Conservation (phyloP, 306 rosid genomes). For the Nissolia schottii region DNA sequence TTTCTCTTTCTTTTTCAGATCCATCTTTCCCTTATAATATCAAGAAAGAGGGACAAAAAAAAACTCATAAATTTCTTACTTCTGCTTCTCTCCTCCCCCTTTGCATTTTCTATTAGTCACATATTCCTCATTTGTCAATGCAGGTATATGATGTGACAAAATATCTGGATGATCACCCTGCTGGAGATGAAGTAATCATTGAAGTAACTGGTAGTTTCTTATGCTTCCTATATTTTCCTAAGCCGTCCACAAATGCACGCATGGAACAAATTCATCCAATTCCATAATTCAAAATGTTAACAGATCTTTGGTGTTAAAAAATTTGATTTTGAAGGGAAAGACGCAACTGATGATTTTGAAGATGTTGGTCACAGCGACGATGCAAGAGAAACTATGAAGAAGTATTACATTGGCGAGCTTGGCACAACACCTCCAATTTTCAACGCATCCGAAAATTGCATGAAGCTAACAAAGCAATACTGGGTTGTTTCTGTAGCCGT, state of each 20-base stretch:
- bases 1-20: not conserved
- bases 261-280: slow-evolving; percentile 5
- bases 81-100: not conserved
- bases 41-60: not conserved
- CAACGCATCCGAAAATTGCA: slow-evolving; percentile 33
- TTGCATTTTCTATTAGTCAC: slow-evolving; percentile 9
- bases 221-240: not conserved
- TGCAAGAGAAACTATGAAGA: slow-evolving; percentile 68
- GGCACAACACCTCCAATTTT: slow-evolving; percentile 41
- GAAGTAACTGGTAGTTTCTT: slow-evolving; percentile 58
- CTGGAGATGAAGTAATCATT: slow-evolving; percentile 80
- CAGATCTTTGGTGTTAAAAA: slow-evolving; percentile 3
- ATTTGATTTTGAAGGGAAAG: slow-evolving; percentile 55
- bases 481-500: slow-evolving; percentile 56
- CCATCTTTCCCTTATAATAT: not conserved
- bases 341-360: slow-evolving; percentile 90
- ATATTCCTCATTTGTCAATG: slow-evolving; percentile 1
- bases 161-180: slow-evolving; percentile 92
- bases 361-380: slow-evolving; percentile 85
- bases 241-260: not conserved
- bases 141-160: slow-evolving; percentile 79
- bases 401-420: slow-evolving; percentile 64
- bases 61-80: not conserved
- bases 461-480: slow-evolving; percentile 48
- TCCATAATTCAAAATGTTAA: slow-evolving; percentile 10